phyloP scores from a whole-genome alignment of 2,329 filamentous ascomycete species.

The Hyphodiscus sp. region DNA sequence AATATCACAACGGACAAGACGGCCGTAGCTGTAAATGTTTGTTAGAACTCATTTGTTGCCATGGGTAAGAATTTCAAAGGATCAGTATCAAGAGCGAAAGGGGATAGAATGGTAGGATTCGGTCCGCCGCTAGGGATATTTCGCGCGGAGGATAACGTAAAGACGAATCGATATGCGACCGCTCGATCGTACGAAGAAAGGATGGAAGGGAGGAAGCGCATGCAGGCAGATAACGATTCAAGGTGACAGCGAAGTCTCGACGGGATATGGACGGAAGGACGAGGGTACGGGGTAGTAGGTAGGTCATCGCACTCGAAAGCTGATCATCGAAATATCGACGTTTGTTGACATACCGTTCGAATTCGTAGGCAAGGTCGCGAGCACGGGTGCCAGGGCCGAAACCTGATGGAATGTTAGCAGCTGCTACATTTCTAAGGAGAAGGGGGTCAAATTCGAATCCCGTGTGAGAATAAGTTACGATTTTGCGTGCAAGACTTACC shows the following conservation, averaged over 20 bases:
- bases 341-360: slow-evolving; percentile 92
- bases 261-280: slow-evolving; percentile 32
- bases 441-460: neutral
- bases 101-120: slow-evolving; percentile 21
- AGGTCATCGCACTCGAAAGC: slow-evolving; percentile 33
- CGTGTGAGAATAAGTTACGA: neutral
- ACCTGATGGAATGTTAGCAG: slow-evolving; percentile 41
- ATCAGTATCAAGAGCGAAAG: slow-evolving; percentile 21
- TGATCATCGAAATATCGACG: slow-evolving; percentile 41
- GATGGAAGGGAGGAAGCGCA: slow-evolving; percentile 32
- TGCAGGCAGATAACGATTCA: slow-evolving; percentile 36
- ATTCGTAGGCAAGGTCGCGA: slow-evolving; percentile 99
- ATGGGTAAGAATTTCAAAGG: slow-evolving; percentile 12
- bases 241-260: slow-evolving; percentile 39
- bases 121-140: slow-evolving; percentile 22
- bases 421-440: slow-evolving; percentile 1
- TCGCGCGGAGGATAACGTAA: slow-evolving; percentile 22
- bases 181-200: slow-evolving; percentile 35
- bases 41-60: slow-evolving; percentile 20
- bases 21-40: slow-evolving; percentile 68
- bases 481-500: slow-evolving; percentile 15
- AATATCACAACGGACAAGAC: slow-evolving; percentile 96
- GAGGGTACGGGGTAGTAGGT: slow-evolving; percentile 28
- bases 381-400: slow-evolving; percentile 98
- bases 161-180: slow-evolving; percentile 29